A percentile compares a stretch with the other conserved stretches of the same genome.
These are phyloP conservation scores for Globisporangium spinosum DNA, from an alignment of 352 stramenopile species.

Conservation along the genomic window DNA sequence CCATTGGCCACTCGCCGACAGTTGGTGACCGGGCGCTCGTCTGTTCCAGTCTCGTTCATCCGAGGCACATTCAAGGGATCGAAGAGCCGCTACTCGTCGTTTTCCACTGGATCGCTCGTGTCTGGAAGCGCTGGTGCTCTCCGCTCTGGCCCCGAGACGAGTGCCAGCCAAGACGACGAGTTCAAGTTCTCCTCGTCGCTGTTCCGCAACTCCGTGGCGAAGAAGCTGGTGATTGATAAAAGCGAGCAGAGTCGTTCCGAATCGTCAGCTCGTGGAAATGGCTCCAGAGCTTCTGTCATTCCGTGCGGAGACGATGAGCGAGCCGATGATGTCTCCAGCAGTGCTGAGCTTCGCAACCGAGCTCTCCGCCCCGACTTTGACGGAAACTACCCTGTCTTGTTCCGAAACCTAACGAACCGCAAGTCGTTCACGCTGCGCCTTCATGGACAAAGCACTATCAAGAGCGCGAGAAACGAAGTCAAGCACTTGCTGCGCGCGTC, in stretches of 20 bases:
- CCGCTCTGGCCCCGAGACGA: constrained; percentile 20
- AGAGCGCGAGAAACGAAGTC: constrained; percentile 53
- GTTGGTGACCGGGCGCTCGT: constrained; percentile 40
- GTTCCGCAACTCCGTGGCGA: constrained; percentile 49
- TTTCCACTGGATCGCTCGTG: constrained; percentile 24
- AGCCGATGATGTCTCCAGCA: constrained; percentile 22
- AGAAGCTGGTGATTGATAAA: constrained; percentile 65
- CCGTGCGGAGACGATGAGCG: constrained; percentile 50
- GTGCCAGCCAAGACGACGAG: constrained; percentile 36
- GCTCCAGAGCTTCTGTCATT: constrained; percentile 50
- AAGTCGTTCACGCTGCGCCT: constrained; percentile 64
- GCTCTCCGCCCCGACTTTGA: constrained; percentile 47
- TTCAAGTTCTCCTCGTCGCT: constrained; percentile 67
- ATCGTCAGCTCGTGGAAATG: constrained; percentile 9
- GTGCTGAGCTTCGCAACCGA: constrained; percentile 23
- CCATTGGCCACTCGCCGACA: constrained; percentile 54
- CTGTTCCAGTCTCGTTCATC: constrained; percentile 71
- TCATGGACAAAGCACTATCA: constrained; percentile 45
- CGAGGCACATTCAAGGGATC: constrained; percentile 72
- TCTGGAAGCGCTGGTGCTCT: constrained; percentile 17
- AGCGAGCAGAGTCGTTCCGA: constrained; percentile 23
- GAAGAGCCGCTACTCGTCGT: constrained; percentile 57
- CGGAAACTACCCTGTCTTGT: constrained; percentile 53
- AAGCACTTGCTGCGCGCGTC: constrained; percentile 52
- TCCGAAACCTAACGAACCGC: constrained; percentile 66